phyloP scores from a whole-genome alignment of 352 stramenopile species.

The Achlya hypogyna region DNA sequence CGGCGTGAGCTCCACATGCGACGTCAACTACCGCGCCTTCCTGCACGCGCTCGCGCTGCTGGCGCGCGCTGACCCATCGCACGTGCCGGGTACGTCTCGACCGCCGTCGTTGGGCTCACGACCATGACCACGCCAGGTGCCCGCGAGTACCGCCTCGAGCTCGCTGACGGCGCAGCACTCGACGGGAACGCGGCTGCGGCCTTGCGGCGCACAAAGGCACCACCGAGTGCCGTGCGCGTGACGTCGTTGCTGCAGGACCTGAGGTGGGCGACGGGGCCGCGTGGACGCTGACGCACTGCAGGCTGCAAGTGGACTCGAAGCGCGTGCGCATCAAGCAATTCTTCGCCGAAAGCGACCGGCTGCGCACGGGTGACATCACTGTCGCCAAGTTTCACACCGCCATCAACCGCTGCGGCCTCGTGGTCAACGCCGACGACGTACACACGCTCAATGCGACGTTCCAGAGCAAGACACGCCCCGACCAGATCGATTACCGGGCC shows the following conservation, averaged over 20 bases:
- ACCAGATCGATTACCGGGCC: conserved; percentile 73
- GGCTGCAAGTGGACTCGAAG: conserved; percentile 45
- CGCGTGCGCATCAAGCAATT: conserved; percentile 80
- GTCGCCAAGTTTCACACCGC: conserved; percentile 80
- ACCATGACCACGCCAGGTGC: neutral
- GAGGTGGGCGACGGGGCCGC: conserved; percentile 12
- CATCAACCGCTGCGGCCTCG: conserved; percentile 67
- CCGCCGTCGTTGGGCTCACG: neutral
- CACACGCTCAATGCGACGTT: conserved; percentile 56
- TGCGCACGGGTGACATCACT: conserved; percentile 71
- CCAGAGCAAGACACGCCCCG: conserved; percentile 38
- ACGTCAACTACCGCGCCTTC: conserved; percentile 79
- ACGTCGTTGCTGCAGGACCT: conserved; percentile 45
- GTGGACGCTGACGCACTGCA: neutral
- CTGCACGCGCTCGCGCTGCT: conserved; percentile 39
- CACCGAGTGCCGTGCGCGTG: conserved; percentile 19
- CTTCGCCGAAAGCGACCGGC: conserved; percentile 64
- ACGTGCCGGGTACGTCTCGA: conserved; percentile 21
- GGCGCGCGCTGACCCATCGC: conserved; percentile 20
- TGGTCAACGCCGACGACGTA: conserved; percentile 54
- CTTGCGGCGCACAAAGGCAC: neutral
- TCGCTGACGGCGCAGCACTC: neutral
- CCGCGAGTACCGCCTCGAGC: neutral
- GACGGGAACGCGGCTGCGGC: neutral
- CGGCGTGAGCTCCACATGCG: conserved; percentile 61